These are phyloP conservation scores for Sungouiella thailandica DNA, from an alignment of 805 yeast genomes.

Conservation along the genomic window DNA sequence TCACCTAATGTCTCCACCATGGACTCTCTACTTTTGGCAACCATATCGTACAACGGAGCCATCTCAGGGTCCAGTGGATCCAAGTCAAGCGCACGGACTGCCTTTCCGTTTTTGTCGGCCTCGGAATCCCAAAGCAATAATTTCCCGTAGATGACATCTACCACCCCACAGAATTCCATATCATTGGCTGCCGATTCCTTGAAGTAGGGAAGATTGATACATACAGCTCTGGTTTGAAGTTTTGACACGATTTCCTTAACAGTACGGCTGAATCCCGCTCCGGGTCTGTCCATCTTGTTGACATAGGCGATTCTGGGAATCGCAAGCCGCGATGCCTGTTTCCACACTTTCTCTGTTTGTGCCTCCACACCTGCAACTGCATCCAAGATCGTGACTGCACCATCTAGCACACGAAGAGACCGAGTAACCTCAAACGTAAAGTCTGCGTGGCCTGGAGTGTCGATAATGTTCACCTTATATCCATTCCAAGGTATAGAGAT, in stretches of 20 bases:
- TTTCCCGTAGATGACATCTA: slow-evolving; percentile 68
- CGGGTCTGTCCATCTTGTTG: slow-evolving; percentile 94
- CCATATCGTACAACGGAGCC: slow-evolving; percentile 38
- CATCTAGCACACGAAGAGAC: slow-evolving; percentile 86
- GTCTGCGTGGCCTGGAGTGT: slow-evolving; percentile 98
- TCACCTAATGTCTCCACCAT: slow-evolving; percentile 82
- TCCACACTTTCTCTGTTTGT: slow-evolving; percentile 97
- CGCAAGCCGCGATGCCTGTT: slow-evolving; percentile 60
- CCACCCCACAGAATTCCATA: slow-evolving; percentile 56
- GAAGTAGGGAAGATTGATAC: slow-evolving; percentile 77
- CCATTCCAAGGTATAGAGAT: slow-evolving; percentile 83
- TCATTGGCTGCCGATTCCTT: slow-evolving; percentile 26
- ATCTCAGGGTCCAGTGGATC: slow-evolving; percentile 24
- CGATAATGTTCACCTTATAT: slow-evolving; percentile 78
- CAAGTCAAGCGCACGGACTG: slow-evolving; percentile 44
- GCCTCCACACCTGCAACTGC: slow-evolving; percentile 98
- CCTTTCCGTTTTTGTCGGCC: slow-evolving; percentile 43
- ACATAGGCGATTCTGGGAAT: slow-evolving; percentile 79
- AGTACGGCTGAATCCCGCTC: slow-evolving; percentile 91
- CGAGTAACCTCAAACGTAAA: slow-evolving; percentile 92
- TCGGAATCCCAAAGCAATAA: slow-evolving; percentile 47
- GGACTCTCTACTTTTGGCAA: slow-evolving; percentile 59
- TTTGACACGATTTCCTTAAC: slow-evolving; percentile 78
- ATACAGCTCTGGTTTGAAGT: slow-evolving; percentile 65
- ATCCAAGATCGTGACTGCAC: slow-evolving; percentile 88